Evolutionary conservation across 2,329 filamentous ascomycete species (phyloP), one percentile per base, ranked within the genome.

Genomic region (Helotiales sp.): DNA sequence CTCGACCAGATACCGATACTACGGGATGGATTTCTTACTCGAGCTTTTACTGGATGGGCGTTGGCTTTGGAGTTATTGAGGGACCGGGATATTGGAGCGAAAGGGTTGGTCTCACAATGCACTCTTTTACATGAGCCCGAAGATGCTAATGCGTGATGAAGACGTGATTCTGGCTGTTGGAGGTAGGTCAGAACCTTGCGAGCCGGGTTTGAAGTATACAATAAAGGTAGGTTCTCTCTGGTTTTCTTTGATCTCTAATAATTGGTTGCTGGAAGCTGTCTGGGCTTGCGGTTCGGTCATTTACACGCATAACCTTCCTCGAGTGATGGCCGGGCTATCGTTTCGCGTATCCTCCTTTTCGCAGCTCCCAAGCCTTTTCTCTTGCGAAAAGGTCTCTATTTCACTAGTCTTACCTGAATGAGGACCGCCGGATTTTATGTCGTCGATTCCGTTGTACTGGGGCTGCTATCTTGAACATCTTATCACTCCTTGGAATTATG

Each of bases 1-100:
- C 75, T 90, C 87, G 40, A 91, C 89, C 1, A 83, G 89, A 75
- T 92, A 91, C 75, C 82, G 89, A 66, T 91, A 92, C 77, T 92
- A 76, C 75, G 45, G 20, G 17, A 22, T 11, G 30, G 11, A 20
- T 66, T n/a, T 37, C 50, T 28, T 43, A 28, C n/a, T 55, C 8
- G 22, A 40, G 40, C 2, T 17, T 34, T 24, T 28, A 15, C 37
- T 54, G 43, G 37, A 50, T 54, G 61, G 58, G 54, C 24, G 59
- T 62, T 62, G 52, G 20, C 24, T 59, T 59, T 54, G 66, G 22
- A 24, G 50, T 64, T 52, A 47, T 47, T 22, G 34, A 20, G 26
- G 26, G 26, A n/a, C 34, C 54, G 54, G 37, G 40, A 34, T 64
- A 43, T 26, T 55, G 52, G 64, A 61, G 54, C 26, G 60, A 67